These are phyloP conservation scores for Psilocybe subaeruginosa DNA, from an alignment of 768 basidiomycete genomes.

Conservation along the genomic window DNA sequence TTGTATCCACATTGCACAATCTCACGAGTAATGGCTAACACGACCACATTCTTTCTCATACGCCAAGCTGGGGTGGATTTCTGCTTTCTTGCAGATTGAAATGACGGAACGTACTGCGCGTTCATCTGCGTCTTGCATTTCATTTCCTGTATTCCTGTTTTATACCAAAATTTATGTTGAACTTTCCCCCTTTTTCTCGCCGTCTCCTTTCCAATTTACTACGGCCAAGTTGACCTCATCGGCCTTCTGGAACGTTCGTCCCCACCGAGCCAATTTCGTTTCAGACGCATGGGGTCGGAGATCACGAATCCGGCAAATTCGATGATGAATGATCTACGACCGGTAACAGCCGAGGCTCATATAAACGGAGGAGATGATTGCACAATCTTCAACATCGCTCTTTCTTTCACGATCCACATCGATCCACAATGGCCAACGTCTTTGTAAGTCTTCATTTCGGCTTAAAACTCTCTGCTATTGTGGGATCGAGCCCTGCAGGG, in stretches of 20 bases:
- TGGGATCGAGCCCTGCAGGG: constrained; percentile 10
- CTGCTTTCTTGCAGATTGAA: neutral
- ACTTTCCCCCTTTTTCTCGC: too few species aligned
- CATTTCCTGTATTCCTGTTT: too few species aligned
- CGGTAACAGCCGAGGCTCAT: constrained; percentile 16
- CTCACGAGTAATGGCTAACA: neutral
- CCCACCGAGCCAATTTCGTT: constrained; percentile 6
- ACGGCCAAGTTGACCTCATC: neutral
- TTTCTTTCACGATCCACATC: constrained; percentile 14
- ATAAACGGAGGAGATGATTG: constrained; percentile 12
- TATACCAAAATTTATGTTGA: too few species aligned
- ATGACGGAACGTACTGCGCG: neutral
- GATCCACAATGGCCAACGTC: constrained; percentile 34
- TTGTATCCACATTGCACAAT: neutral
- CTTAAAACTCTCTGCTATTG: neutral
- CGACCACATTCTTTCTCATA: neutral
- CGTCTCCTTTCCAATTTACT: too few species aligned
- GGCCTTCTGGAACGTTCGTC: constrained; percentile 7
- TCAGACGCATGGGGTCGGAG: constrained; percentile 8
- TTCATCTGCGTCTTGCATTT: neutral
- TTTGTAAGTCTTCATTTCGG: constrained; percentile 23
- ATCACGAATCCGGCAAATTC: constrained; percentile 10
- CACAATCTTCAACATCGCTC: constrained; percentile 6
- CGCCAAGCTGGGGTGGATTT: neutral
- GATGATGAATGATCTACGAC: constrained; percentile 6